A percentile compares a stretch with the other conserved stretches of the same genome.
Conservation (phyloP, 441 rosid species). For the Gossypium gossypioides region DNA sequence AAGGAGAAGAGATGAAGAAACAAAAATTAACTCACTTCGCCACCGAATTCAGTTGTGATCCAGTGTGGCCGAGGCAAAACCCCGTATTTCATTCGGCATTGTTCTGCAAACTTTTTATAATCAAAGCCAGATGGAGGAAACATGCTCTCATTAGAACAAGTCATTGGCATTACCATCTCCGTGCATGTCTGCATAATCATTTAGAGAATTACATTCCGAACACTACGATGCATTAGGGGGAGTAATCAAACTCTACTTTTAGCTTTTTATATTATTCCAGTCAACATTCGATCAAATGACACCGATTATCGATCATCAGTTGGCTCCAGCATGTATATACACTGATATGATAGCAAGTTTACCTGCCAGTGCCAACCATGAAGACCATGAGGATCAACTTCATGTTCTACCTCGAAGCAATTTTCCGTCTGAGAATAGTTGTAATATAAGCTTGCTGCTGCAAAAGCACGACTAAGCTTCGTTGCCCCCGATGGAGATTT, state of each 20-base stretch:
- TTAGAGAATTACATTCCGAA: background rate
- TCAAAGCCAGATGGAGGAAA: constrained; percentile 41
- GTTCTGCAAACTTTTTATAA: constrained; percentile 30
- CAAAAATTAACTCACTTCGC: constrained; percentile 30
- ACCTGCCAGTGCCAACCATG: constrained; percentile 77
- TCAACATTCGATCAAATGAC: background rate
- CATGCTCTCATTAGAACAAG: constrained; percentile 54
- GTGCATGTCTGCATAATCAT: constrained; percentile 33
- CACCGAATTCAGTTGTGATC: constrained; percentile 77
- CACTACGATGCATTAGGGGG: background rate
- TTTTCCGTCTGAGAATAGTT: constrained; percentile 47
- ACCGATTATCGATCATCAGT: background rate
- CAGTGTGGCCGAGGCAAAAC: constrained; percentile 63
- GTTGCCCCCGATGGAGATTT: constrained; percentile 35
- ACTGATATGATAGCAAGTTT: background rate
- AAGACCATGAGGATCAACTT: constrained; percentile 52
- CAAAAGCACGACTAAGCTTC: constrained; percentile 49
- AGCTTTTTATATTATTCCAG: background rate
- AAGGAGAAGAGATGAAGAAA: background rate
- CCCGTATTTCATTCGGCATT: constrained; percentile 35
- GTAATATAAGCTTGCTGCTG: constrained; percentile 69
- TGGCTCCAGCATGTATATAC: background rate
- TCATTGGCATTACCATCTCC: constrained; percentile 80
- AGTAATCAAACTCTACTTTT: background rate
- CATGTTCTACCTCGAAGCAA: constrained; percentile 51